phyloP scores from a whole-genome alignment of 441 rosid genomes.

The Syzygium syzygioides region DNA sequence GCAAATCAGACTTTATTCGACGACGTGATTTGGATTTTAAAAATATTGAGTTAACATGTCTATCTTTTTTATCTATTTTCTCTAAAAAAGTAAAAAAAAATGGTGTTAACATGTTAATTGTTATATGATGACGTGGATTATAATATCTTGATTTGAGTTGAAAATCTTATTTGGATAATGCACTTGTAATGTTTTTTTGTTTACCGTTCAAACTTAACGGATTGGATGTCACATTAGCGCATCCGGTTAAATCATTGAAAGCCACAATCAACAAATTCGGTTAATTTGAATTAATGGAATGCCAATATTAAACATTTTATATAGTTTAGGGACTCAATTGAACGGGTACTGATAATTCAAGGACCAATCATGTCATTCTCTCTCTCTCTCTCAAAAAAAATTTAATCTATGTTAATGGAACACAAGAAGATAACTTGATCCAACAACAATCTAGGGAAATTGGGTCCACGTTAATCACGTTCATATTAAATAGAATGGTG shows the following conservation, averaged over 20 bases:
- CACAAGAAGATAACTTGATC: not conserved
- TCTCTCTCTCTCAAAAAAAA: not conserved
- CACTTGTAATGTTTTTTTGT: not conserved
- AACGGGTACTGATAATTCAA: not conserved
- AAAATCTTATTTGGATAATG: not conserved
- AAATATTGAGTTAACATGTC: not conserved
- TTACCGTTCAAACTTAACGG: not conserved
- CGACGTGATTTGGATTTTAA: not conserved
- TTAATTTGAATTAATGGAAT: not conserved
- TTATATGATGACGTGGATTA: not conserved
- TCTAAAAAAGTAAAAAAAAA: not conserved
- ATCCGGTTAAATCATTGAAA: not conserved
- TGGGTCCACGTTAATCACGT: not conserved
- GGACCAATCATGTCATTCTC: not conserved
- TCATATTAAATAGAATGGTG: not conserved
- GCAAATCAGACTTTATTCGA: accelerated
- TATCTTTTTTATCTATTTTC: not conserved
- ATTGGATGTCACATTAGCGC: not conserved
- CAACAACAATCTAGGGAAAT: not conserved
- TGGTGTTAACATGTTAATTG: not conserved
- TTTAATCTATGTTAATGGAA: not conserved
- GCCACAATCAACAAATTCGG: not conserved
- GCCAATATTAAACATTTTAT: not conserved
- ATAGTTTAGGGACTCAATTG: not conserved
- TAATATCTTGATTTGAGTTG: not conserved